Base-by-base conservation (phyloP, 495 filamentous ascomycete species). In the Xylaria sp. region DNA sequence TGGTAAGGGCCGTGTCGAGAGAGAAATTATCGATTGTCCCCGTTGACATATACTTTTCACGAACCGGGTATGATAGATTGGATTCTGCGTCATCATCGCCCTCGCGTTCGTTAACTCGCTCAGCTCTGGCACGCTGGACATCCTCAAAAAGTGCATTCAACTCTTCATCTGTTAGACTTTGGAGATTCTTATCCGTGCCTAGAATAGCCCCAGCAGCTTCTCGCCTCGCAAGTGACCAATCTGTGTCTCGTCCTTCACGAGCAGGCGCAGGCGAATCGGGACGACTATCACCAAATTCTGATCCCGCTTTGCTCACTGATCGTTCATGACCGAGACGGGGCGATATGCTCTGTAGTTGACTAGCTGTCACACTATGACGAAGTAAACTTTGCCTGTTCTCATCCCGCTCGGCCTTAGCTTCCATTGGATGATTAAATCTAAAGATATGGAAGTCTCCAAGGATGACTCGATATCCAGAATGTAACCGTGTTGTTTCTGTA, bases 401-500 rank as follows among this genome's bases (percentile, higher is more conserved):
- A 17, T 95, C 94, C 65, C 97, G 85, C 80, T 99, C 96, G 8
- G 94, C 94, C 17, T 93, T 89, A 44, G 97, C 96, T 82, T 99
- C 96, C 84, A 97, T 90, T 1, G 96, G 96, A 78, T 99, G 93
- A 74, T 99, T 99, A 84, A 99, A 99, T 69, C 96, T 88, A 81
- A 98, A 99, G 67, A 99, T 99, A 78, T 99, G 96, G 76, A 99
- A 99, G 80, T 99, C 96, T 19, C 97, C 96, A 12, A 99, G 83
- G 59, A 99, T 99, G 53, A 99, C 93, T 35, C 96, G 92, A 80
- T 93, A 96, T 41, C 96, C 96, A 81, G 94, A 97, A 73, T 93
- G 90, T 50, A 99, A 84, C 63, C 93, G 88, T 69, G 90, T 94
- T 12, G 93, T 90, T 74, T 93, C 92, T 43, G 93, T 87, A 35